phyloP scores from a whole-genome alignment of 768 basidiomycete species.

The Daedaleopsis sinensis region DNA sequence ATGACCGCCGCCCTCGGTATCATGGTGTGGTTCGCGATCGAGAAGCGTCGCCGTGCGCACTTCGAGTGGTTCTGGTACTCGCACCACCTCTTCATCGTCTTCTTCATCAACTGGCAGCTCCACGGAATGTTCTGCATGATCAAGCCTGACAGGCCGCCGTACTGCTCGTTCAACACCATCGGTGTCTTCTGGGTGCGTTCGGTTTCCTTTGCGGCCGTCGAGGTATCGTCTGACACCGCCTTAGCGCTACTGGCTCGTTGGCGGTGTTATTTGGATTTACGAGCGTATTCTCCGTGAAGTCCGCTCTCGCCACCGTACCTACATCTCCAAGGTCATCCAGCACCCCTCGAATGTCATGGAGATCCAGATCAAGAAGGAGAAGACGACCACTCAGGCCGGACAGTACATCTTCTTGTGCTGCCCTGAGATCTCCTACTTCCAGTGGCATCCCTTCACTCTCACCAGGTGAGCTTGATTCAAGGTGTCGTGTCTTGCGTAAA shows the following conservation, averaged over 20 bases:
- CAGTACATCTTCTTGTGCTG: slow-evolving; percentile 94
- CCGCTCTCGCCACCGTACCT: slow-evolving; percentile 88
- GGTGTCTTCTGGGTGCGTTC: slow-evolving; percentile 94
- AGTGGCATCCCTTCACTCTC: slow-evolving; percentile 97
- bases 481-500: neutral
- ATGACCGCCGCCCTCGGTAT: slow-evolving; percentile 74
- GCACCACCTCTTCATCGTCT: slow-evolving; percentile 87
- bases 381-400: slow-evolving; percentile 78
- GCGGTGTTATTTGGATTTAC: slow-evolving; percentile 80
- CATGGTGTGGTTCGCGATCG: slow-evolving; percentile 87
- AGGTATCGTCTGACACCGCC: slow-evolving; percentile 5
- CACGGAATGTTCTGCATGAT: slow-evolving; percentile 99
- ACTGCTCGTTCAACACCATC: slow-evolving; percentile 81
- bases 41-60: slow-evolving; percentile 73
- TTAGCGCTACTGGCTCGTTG: slow-evolving; percentile 88
- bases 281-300: slow-evolving; percentile 94
- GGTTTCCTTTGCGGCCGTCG: neutral
- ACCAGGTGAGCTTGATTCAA: slow-evolving; percentile 57
- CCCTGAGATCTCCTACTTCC: slow-evolving; percentile 92
- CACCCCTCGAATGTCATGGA: slow-evolving; percentile 95
- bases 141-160: slow-evolving; percentile 85
- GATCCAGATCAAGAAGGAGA: slow-evolving; percentile 97
- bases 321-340: slow-evolving; percentile 92
- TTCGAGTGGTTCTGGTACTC: slow-evolving; percentile 93
- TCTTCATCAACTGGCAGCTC: slow-evolving; percentile 94